Evolutionary conservation across 208 protist species (phyloP).

Genomic region (Novymonas esmeraldas): DNA sequence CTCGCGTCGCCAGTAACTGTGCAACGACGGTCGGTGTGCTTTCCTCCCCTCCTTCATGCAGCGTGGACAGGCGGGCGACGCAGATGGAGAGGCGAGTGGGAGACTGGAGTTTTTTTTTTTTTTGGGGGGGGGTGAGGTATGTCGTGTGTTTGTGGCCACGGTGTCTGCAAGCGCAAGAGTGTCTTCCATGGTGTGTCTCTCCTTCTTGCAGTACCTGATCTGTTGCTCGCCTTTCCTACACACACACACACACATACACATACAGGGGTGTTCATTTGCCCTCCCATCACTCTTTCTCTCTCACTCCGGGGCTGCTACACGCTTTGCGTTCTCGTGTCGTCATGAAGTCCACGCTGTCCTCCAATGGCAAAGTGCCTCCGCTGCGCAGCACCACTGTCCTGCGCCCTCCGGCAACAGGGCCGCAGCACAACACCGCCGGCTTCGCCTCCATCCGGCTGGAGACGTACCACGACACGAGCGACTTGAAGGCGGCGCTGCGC

Average conservation of each 20-base stretch:
- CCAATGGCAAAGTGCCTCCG: slow-evolving; percentile 1
- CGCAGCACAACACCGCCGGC: background rate
- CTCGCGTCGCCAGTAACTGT: no score
- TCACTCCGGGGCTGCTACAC: no score
- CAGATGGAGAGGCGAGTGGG: no score
- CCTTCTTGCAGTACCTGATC: background rate
- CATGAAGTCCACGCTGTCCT: slow-evolving; percentile 6
- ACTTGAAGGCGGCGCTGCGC: slow-evolving; percentile 30
- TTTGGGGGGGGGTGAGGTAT: no score
- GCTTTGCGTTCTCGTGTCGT: no score
- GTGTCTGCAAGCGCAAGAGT: no score
- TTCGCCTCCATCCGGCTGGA: slow-evolving; percentile 21
- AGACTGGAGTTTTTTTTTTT: no score
- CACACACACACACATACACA: background rate
- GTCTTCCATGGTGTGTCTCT: background rate
- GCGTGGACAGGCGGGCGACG: no score
- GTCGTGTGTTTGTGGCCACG: no score
- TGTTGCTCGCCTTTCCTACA: background rate
- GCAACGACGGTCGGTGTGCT: no score
- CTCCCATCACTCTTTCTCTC: no score
- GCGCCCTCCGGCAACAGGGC: background rate
- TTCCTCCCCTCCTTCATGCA: no score
- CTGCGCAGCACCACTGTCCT: slow-evolving; percentile 24
- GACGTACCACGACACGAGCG: slow-evolving; percentile 36
- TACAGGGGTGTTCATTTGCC: background rate